phyloP scores from a whole-genome alignment of 75 land plant genomes.

The Picea sitchensis region DNA sequence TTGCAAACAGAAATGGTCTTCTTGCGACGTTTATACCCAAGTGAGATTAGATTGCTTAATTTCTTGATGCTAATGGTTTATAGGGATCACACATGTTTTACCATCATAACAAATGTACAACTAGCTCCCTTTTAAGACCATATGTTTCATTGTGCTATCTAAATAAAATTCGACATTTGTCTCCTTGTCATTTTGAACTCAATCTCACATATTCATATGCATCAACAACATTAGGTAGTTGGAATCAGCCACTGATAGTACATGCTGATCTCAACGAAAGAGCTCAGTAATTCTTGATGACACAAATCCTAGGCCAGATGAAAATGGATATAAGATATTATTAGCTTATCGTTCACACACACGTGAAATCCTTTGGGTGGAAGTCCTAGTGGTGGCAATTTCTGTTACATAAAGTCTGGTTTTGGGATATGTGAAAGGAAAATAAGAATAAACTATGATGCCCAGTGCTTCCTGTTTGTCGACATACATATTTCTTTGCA shows the following conservation, averaged over 20 bases:
- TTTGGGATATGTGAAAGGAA: not conserved
- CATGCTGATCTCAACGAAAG: too few species aligned
- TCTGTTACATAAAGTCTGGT: not conserved
- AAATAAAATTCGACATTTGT: too few species aligned
- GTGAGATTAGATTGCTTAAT: conserved; percentile 33
- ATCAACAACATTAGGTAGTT: not conserved
- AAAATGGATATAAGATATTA: too few species aligned
- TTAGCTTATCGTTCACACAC: not conserved
- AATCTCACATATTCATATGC: not conserved
- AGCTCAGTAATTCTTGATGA: too few species aligned
- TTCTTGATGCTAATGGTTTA: not conserved
- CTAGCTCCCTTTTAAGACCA: too few species aligned
- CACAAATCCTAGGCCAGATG: too few species aligned
- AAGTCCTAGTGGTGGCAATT: not conserved
- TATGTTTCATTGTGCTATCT: too few species aligned
- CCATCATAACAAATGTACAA: too few species aligned
- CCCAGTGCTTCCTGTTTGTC: not conserved
- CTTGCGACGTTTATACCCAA: conserved; percentile 96
- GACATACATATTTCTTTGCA: not conserved
- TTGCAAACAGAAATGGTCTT: conserved; percentile 71
- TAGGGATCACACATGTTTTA: not conserved
- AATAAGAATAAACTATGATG: not conserved
- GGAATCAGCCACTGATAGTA: not conserved
- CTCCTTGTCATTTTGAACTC: not conserved
- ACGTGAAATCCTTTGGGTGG: not conserved